Conservation (phyloP, 495 filamentous ascomycete genomes). For the Hypomontagnella submonticulosa region DNA sequence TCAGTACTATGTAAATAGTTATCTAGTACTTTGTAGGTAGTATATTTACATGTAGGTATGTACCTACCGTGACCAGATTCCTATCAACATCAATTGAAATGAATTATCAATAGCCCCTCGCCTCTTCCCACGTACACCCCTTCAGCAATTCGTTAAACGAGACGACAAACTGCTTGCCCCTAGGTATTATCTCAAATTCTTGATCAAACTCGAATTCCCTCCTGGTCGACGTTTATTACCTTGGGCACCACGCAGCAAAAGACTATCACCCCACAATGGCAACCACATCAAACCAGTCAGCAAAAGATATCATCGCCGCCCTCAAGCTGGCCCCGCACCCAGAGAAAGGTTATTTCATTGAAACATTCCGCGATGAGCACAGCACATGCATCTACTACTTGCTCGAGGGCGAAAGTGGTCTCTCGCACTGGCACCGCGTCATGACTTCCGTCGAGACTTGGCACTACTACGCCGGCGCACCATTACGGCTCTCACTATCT, state of each 20-base stretch:
- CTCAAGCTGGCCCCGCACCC: slow-evolving; percentile 54
- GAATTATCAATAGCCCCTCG: too few relatives aligned
- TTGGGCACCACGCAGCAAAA: background rate
- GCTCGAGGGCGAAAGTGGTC: slow-evolving; percentile 53
- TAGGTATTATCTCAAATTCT: too few relatives aligned
- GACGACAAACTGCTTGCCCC: too few relatives aligned
- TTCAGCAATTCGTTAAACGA: too few relatives aligned
- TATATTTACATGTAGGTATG: too few relatives aligned
- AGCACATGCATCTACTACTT: slow-evolving; percentile 64
- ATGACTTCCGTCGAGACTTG: slow-evolving; percentile 56
- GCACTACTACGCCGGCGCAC: slow-evolving; percentile 62
- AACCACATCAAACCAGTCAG: slow-evolving; percentile 29
- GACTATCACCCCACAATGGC: background rate
- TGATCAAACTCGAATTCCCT: too few relatives aligned
- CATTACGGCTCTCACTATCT: slow-evolving; percentile 53
- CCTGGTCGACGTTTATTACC: too few relatives aligned
- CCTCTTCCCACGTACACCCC: too few relatives aligned
- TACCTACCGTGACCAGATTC: too few relatives aligned
- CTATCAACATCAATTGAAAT: too few relatives aligned
- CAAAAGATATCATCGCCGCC: slow-evolving; percentile 51
- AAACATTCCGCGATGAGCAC: slow-evolving; percentile 57
- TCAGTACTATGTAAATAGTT: too few relatives aligned
- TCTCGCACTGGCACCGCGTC: slow-evolving; percentile 62
- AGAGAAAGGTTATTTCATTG: slow-evolving; percentile 58
- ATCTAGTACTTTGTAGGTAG: too few relatives aligned